These are phyloP conservation scores for Globisporangium takayamanum DNA, from an alignment of 352 stramenopile species.

Conservation along the genomic window DNA sequence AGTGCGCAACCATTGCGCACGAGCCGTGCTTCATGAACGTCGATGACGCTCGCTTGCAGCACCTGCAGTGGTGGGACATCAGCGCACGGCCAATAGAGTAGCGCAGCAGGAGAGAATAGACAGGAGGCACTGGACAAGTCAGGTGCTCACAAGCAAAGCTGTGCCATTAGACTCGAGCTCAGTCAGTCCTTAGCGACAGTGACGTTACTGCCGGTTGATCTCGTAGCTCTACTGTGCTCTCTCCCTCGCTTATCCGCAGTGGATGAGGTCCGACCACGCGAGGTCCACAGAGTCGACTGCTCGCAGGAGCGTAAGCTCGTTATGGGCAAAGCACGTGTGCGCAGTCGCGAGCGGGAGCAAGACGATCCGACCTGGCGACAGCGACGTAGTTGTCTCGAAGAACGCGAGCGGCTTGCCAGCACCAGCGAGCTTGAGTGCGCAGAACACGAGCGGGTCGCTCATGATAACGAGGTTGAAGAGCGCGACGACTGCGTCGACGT, in stretches of 20 bases:
- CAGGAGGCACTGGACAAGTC: no score
- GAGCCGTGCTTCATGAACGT: no score
- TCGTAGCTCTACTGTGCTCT: no score
- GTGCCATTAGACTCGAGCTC: no score
- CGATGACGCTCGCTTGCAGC: no score
- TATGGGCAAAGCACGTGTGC: background rate
- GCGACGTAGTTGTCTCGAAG: background rate
- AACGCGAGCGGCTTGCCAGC: constrained; percentile 1
- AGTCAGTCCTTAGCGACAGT: no score
- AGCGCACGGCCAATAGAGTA: no score
- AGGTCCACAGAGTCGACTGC: background rate
- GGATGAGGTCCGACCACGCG: constrained; percentile 2
- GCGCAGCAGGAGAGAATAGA: no score
- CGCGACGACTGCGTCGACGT: constrained; percentile 13
- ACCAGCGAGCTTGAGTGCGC: constrained; percentile 6
- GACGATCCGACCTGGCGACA: constrained; percentile 1
- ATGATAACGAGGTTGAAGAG: constrained; percentile 37
- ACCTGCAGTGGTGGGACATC: no score
- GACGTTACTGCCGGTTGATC: no score
- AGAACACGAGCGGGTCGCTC: constrained; percentile 34
- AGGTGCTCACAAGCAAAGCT: no score
- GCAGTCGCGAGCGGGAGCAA: background rate
- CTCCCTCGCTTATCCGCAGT: background rate
- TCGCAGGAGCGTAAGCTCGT: background rate
- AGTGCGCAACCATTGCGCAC: no score